Conservation (phyloP, 805 yeast genomes). For the Pichia sporocuriosa region DNA sequence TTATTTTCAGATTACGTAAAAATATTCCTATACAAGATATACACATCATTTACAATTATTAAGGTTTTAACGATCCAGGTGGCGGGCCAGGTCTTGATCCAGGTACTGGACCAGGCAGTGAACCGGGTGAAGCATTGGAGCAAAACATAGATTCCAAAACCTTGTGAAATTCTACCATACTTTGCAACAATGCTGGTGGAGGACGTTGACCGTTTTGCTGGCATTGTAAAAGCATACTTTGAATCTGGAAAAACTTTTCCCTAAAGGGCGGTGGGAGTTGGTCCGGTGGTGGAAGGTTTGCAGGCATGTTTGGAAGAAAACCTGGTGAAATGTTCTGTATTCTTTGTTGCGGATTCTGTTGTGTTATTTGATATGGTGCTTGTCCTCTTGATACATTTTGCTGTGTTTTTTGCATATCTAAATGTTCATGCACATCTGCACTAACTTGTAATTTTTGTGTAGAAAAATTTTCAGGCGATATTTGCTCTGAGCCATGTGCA, state of each 20-base stretch:
- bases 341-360: neutral
- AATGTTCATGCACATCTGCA: neutral
- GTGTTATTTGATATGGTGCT: neutral
- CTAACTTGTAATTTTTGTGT: no score
- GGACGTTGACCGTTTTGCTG: conserved; percentile 16
- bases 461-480: no score
- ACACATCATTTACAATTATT: neutral
- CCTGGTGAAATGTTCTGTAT: neutral
- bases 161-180: conserved; percentile 12
- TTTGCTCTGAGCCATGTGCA: no score
- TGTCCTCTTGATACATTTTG: neutral
- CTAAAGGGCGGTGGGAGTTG: conserved; percentile 14
- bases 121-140: neutral
- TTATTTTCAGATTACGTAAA: no score
- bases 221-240: conserved; percentile 9
- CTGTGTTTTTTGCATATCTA: neutral
- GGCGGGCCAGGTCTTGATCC: no score
- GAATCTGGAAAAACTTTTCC: conserved; percentile 11
- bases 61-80: no score
- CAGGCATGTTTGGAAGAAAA: neutral
- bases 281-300: conserved; percentile 15
- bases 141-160: conserved; percentile 7
- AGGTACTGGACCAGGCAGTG: no score
- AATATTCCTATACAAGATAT: no score
- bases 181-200: conserved; percentile 14